Evolutionary conservation across 2,329 filamentous ascomycete species (phyloP), one percentile per base, ranked within the genome.

Genomic region (Trichoderma brevicompactum): DNA sequence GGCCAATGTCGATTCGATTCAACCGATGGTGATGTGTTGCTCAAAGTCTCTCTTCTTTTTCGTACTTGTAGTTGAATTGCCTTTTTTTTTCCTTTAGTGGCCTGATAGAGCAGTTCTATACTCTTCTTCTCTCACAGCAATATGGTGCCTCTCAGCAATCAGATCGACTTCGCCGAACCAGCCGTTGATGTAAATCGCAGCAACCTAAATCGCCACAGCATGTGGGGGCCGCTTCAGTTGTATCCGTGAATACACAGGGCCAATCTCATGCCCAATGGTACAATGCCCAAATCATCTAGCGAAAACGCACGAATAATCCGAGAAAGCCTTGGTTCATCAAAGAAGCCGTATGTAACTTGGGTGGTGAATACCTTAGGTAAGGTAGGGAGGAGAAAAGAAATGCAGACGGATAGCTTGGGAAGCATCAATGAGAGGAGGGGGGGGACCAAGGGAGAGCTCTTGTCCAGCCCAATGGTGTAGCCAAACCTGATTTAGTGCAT

Each of bases 201-300:
- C 48, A 43, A 46, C 36, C 58, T 52, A 61, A 52, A 32, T 49
- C 58, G 46, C 58, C 58, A 61, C 56, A 41, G 23, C 38, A 23
- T 41, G 58, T 46, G 58, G 46, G 46, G 38, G 9, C 17, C 41
- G 59, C 53, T 62, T 44, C 59, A 53, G 48, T 48, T 50, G n/a
- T 19, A 49, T 40, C 10, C 17, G 15, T 32, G 3, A 48, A 48
- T 15, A 41, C 19, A 28, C 34, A 23, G 9, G 41, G 7, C 32
- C 32, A 49, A 40, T 46, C 17, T 40, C 32, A 41, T 49, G 32
- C 8, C 13, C 44, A 40, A n/a, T 23, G 34, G n/a, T 40, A 23
- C 19, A 38, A 48, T 48, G 41, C 41, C 12, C n/a, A 17, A 8
- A 15, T n/a, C 41, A 38, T 36, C 19, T 41, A 10, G 28, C 9